phyloP scores from a whole-genome alignment of 805 yeast genomes.

The Cyberlindnera mrakii region DNA sequence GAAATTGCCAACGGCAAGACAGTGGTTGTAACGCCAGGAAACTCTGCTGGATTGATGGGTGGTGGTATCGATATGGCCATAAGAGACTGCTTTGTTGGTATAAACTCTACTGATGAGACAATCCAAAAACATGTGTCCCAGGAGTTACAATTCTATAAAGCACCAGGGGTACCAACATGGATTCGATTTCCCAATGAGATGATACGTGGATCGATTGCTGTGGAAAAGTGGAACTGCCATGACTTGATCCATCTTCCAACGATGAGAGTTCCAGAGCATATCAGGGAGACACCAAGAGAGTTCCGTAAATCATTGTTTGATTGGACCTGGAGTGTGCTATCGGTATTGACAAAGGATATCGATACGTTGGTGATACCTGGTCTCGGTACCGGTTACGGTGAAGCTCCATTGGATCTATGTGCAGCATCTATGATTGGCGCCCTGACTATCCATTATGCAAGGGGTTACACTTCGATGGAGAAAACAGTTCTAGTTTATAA shows the following conservation, averaged over 20 bases:
- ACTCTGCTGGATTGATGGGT: slow-evolving; percentile 32
- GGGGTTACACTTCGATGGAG: slow-evolving; percentile 1
- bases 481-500: slow-evolving; percentile 4
- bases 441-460: slow-evolving; percentile 20
- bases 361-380: slow-evolving; percentile 29
- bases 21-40: slow-evolving; percentile 36
- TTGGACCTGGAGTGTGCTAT: slow-evolving; percentile 31
- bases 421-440: slow-evolving; percentile 32
- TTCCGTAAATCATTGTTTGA: slow-evolving; percentile 28
- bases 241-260: slow-evolving; percentile 33
- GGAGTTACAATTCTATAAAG: slow-evolving; percentile 24
- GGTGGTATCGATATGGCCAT: slow-evolving; percentile 35
- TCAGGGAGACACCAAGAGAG: slow-evolving; percentile 6
- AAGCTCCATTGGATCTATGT: slow-evolving; percentile 26
- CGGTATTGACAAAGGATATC: slow-evolving; percentile 4
- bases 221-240: slow-evolving; percentile 21
- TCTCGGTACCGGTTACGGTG: slow-evolving; percentile 36
- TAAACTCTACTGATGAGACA: slow-evolving; percentile 11
- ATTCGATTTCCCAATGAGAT: slow-evolving; percentile 19
- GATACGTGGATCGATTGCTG: slow-evolving; percentile 21
- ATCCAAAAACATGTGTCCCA: slow-evolving; percentile 21
- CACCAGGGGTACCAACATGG: slow-evolving; percentile 24
- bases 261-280: slow-evolving; percentile 30
- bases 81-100: slow-evolving; percentile 23
- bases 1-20: background rate